These are phyloP conservation scores for Quercus tomentella DNA, from an alignment of 331 rosid species.

Conservation along the genomic window DNA sequence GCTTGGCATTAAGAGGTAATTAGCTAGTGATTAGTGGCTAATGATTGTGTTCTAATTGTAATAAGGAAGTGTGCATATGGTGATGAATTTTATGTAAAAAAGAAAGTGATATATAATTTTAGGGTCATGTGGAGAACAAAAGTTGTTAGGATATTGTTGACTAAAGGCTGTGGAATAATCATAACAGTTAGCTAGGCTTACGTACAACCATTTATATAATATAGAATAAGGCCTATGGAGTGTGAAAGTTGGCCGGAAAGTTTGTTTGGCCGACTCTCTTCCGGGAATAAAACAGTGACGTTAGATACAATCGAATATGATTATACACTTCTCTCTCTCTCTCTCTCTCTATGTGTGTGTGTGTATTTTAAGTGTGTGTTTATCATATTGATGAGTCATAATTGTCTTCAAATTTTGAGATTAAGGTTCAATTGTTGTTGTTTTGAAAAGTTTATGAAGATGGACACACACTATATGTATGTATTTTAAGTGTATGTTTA, in stretches of 20 bases:
- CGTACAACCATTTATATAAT: conserved; percentile 31
- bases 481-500: conserved; percentile 38
- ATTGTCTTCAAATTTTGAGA: too few species aligned
- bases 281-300: conserved; percentile 67
- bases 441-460: too few species aligned
- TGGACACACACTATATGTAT: not conserved
- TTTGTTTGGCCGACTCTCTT: conserved; percentile 64
- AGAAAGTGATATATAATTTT: not conserved
- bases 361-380: not conserved
- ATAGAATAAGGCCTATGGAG: conserved; percentile 18
- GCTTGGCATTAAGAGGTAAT: conserved; percentile 56
- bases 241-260: conserved; percentile 64
- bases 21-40: conserved; percentile 20
- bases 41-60: not conserved
- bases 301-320: conserved; percentile 30
- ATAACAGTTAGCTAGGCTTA: conserved; percentile 55
- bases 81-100: not conserved
- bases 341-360: not conserved
- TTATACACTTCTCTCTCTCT: not conserved
- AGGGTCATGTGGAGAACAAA: conserved; percentile 24
- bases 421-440: too few species aligned
- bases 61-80: not conserved
- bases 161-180: conserved; percentile 57
- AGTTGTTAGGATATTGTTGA: conserved; percentile 82
- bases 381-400: too few species aligned